Base-by-base conservation (phyloP, 2,329 filamentous ascomycete species). In the Cladophialophora yegresii region DNA sequence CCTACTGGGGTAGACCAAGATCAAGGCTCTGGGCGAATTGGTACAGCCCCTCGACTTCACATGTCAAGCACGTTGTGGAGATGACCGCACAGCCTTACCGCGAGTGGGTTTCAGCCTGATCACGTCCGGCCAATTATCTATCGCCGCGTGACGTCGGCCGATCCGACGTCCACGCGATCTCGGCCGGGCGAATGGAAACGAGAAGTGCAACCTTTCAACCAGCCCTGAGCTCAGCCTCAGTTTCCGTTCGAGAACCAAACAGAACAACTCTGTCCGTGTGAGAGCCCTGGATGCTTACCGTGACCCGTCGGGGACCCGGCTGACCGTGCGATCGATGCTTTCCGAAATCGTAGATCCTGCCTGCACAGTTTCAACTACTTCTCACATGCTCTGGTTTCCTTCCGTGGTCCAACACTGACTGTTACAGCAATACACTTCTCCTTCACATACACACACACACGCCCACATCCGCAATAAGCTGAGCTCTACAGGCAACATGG, bases 401-500 rank as follows among this genome's bases (percentile, higher is more conserved):
- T 32, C 43, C 45, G n/a, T 59, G 16, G 16, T 51, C 28, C 12
- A 56, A 53, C 47, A 22, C 45, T 59, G 45, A 59, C 45, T 59
- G 57, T 45, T 16, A 36, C 33, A 20, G 28, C 30, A 16, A 23
- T 45, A 40, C 32, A 32, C 53, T 43, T 40, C 45, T 64, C 32
- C 12, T 49, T 13, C 23, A 36, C 43, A 23, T 8, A 28, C 22
- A 22, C 47, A 59, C n/a, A 43, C 36, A 43, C 36, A 43, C 36
- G 36, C 36, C 36, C 36, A 20, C 16, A 8, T 5, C 6, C 16
- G n/a, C 16, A 2, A n/a, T 12, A 43, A 43, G 16, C 36, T 20
- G n/a, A 20, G 8, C 36, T n/a, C 36, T 43, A 16, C 16, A 43
- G 8, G n/a, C 36, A 43, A 16, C 30, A 84, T 84, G 77, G 83